Evolutionary conservation across 2,329 filamentous ascomycete genomes (phyloP).

Genomic region (Hypomyces perniciosus): DNA sequence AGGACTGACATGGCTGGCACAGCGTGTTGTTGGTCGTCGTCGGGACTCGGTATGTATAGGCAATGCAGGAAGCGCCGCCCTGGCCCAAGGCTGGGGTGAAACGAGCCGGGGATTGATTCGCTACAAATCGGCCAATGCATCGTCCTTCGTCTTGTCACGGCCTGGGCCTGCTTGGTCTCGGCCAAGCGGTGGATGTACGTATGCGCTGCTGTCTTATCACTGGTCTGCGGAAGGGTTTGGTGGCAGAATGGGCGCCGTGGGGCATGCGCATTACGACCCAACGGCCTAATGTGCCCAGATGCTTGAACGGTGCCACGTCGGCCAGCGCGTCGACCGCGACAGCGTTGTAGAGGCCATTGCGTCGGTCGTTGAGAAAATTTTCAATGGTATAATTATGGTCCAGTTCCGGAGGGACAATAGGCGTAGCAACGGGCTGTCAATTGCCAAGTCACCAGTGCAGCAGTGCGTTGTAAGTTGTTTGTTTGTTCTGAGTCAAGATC

Average conservation of each 20-base stretch:
- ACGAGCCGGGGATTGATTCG: too few species aligned
- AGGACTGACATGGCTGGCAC: not conserved
- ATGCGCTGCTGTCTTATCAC: constrained; percentile 5
- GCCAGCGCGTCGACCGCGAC: not conserved
- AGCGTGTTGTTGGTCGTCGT: not conserved
- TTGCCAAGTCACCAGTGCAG: not conserved
- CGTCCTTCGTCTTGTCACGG: not conserved
- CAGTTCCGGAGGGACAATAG: not conserved
- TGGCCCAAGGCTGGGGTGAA: too few species aligned
- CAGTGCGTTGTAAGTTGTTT: not conserved
- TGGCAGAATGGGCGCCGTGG: constrained; percentile 2
- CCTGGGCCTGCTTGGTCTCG: not conserved
- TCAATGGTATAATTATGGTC: constrained; percentile 5
- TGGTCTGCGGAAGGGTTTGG: not conserved
- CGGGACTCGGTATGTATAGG: not conserved
- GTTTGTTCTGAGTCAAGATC: not conserved
- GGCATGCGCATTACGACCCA: constrained; percentile 10
- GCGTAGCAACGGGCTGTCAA: not conserved
- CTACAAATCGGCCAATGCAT: too few species aligned
- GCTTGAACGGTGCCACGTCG: constrained; percentile 14
- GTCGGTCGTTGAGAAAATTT: not conserved
- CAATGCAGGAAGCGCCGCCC: not conserved
- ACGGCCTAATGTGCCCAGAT: constrained; percentile 4
- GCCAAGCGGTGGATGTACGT: not conserved
- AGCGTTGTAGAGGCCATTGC: not conserved